Evolutionary conservation across 768 basidiomycete genomes (phyloP), one percentile per base, ranked within the genome.

Genomic region (Lentinula boryana): DNA sequence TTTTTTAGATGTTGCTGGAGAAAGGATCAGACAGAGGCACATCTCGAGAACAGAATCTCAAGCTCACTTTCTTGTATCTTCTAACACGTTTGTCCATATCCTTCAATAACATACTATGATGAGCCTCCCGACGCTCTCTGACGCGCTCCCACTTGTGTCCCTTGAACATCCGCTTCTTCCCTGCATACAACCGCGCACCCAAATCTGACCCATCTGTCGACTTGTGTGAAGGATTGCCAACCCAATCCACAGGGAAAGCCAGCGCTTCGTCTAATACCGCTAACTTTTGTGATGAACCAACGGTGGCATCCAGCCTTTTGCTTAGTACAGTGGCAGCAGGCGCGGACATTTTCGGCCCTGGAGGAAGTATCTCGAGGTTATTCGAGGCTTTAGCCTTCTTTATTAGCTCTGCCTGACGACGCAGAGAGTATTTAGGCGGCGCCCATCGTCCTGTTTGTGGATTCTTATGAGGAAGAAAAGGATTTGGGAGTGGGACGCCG

Each of bases 101-200:
- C 66, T 84, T 80, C 79, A 92, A 74, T 60, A 89, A 74, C 54
- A 85, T 78, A 59, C 74, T 74, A 64, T 76, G 83, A 68, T 78
- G 81, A 67, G 72, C 73, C 60, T 74, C 71, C 64, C 76, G 76
- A 68, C 77, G 76, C 60, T 75, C 78, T 65, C 76, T 78, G 64
- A 75, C 69, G 38, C 89, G 82, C 74, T 93, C 88, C 87, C 88
- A 92, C 66, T 83, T 88, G 78, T 93, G 91, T n/a, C 91, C 91
- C 79, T 93, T 94, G 84, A 94, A 93, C 91, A 93, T 93, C 63
- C 81, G 78, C 79, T 85, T 88, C 82, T 82, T 89, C 61, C 79
- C 85, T 9, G 86, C 84, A 64, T 93, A 94, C 65, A 93, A 72
- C 58, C 83, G 79, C 63, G 81, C 80, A 38, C 88, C 87, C 66